A percentile compares a stretch with the other conserved stretches of the same genome.
Evolutionary conservation across 2,329 filamentous ascomycete genomes (phyloP).

Genomic region (Fusarium marasasianum): DNA sequence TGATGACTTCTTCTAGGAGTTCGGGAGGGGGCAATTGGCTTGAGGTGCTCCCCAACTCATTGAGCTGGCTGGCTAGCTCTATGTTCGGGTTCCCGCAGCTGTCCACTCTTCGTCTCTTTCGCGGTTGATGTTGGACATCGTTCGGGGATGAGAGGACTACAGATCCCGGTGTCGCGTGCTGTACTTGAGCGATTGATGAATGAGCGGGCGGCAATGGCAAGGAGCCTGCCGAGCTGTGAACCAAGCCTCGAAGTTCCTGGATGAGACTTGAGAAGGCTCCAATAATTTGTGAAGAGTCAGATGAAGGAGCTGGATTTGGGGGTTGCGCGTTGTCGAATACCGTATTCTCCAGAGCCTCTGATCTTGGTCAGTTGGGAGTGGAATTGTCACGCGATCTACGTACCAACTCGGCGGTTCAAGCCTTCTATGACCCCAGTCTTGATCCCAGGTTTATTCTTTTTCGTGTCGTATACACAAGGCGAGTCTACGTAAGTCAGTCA

Average conservation of each 20-base stretch:
- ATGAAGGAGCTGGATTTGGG: not conserved
- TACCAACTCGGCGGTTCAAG: slow-evolving; percentile 28
- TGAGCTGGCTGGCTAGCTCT: slow-evolving; percentile 28
- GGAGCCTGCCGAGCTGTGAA: not conserved
- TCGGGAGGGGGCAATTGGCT: slow-evolving; percentile 27
- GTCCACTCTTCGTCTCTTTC: slow-evolving; percentile 32
- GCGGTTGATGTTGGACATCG: slow-evolving; percentile 5
- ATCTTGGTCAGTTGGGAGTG: not conserved
- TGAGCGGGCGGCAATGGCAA: not conserved
- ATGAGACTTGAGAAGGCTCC: slow-evolving; percentile 29
- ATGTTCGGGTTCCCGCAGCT: slow-evolving; percentile 38
- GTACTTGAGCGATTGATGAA: not conserved
- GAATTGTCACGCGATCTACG: not conserved
- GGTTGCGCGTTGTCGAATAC: slow-evolving; percentile 3
- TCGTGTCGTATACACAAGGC: slow-evolving; percentile 22
- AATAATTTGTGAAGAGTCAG: slow-evolving; percentile 20
- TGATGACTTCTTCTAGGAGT: slow-evolving; percentile 32
- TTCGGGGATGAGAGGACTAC: not conserved
- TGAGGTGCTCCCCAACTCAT: slow-evolving; percentile 5
- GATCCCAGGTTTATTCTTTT: slow-evolving; percentile 30
- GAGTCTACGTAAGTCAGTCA: slow-evolving; percentile 10
- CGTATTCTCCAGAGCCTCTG: slow-evolving; percentile 29
- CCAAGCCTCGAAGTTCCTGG: slow-evolving; percentile 23
- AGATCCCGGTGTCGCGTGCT: not conserved
- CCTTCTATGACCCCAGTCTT: slow-evolving; percentile 29